Evolutionary conservation across 1,139 yeast species (phyloP).

Genomic region (Citeromyces hawaiiensis): DNA sequence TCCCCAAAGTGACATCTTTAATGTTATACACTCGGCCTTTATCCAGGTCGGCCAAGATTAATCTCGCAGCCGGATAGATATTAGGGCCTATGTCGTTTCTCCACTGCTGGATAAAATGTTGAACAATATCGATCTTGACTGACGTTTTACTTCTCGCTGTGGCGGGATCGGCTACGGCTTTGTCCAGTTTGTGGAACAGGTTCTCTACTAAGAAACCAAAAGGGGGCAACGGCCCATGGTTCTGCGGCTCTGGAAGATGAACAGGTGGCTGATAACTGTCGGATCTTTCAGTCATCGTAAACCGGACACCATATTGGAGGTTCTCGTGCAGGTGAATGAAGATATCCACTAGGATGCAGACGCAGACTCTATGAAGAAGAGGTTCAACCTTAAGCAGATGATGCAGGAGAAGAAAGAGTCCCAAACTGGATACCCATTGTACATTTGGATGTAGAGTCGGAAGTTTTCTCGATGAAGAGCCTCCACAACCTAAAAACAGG

Average conservation of each 20-base stretch:
- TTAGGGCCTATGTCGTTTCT: constrained; percentile 54
- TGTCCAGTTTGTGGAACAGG: constrained; percentile 10
- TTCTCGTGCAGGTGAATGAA: too few relatives aligned
- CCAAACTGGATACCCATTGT: too few relatives aligned
- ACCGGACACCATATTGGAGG: background rate
- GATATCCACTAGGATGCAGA: too few relatives aligned
- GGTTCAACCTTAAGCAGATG: too few relatives aligned
- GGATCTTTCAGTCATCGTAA: background rate
- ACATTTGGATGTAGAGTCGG: too few relatives aligned
- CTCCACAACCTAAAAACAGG: too few relatives aligned
- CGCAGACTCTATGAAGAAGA: too few relatives aligned
- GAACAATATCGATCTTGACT: constrained; percentile 22
- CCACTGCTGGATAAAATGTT: constrained; percentile 45
- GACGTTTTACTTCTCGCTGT: constrained; percentile 3
- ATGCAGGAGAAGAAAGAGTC: too few relatives aligned
- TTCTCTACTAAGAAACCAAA: constrained; percentile 10
- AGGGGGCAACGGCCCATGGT: constrained; percentile 11
- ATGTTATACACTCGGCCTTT: constrained; percentile 33
- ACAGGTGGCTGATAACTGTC: background rate
- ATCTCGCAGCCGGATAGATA: constrained; percentile 51
- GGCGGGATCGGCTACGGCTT: constrained; percentile 4
- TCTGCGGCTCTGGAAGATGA: constrained; percentile 6
- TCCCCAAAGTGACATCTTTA: constrained; percentile 37
- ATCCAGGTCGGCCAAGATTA: constrained; percentile 53
- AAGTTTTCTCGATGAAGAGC: too few relatives aligned